A percentile compares a stretch with the other conserved stretches of the same genome.
Evolutionary conservation across 2,329 filamentous ascomycete genomes (phyloP).

Genomic region (Ascochyta viciae-villosae): DNA sequence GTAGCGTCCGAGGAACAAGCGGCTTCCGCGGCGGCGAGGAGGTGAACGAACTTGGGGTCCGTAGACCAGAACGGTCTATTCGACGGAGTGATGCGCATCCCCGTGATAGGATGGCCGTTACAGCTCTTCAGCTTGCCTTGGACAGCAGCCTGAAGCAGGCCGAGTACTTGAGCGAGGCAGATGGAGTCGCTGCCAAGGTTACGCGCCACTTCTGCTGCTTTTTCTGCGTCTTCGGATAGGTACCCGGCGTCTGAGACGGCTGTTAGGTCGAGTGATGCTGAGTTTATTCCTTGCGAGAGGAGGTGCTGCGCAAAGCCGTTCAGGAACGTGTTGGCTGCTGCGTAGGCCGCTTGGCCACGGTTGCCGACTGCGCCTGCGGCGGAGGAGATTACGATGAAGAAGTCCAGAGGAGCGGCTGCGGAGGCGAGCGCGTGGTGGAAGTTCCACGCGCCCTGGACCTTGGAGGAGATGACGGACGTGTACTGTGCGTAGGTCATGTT

Average conservation of each 20-base stretch:
- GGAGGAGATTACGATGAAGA: conserved; percentile 51
- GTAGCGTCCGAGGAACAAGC: conserved; percentile 17
- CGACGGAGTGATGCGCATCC: conserved; percentile 33
- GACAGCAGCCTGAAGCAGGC: conserved; percentile 30
- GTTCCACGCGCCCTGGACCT: conserved; percentile 22
- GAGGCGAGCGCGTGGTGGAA: conserved; percentile 16
- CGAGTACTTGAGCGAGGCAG: conserved; percentile 37
- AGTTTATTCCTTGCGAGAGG: conserved; percentile 24
- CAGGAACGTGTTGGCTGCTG: conserved; percentile 40
- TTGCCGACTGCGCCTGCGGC: conserved; percentile 28
- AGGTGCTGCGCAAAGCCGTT: conserved; percentile 36
- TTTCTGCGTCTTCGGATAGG: conserved; percentile 33
- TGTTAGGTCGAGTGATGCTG: conserved; percentile 33
- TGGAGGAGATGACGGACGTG: conserved; percentile 21
- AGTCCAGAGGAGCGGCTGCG: conserved; percentile 38
- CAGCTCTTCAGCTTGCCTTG: conserved; percentile 30
- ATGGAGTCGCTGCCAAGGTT: conserved; percentile 38
- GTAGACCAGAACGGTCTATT: conserved; percentile 37
- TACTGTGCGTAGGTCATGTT: conserved; percentile 21
- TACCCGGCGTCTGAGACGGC: conserved; percentile 38
- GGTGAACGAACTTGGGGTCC: conserved; percentile 36
- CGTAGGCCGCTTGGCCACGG: conserved; percentile 33
- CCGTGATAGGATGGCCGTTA: conserved; percentile 39
- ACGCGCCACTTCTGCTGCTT: conserved; percentile 30
- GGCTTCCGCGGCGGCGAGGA: conserved; percentile 32